These are phyloP conservation scores for Odonthalia washingtoniensis DNA, from an alignment of 31 red algal species.

Conservation along the genomic window DNA sequence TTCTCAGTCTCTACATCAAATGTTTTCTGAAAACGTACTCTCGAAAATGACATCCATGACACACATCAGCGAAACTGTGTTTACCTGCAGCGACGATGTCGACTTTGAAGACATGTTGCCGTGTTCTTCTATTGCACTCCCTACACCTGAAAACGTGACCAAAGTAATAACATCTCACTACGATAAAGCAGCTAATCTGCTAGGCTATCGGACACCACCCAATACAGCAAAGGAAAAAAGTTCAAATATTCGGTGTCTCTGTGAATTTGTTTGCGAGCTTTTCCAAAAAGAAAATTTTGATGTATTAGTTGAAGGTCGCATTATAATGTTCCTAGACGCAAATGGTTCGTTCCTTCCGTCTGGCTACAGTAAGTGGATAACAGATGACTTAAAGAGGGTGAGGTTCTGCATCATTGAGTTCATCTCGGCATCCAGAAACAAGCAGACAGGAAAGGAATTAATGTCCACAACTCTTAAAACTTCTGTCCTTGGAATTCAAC, in stretches of 20 bases:
- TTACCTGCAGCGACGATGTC: no score
- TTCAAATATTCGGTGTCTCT: not conserved
- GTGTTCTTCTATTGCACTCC: no score
- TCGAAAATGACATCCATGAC: no score
- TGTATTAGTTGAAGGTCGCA: not conserved
- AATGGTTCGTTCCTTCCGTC: no score
- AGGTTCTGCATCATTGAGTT: not conserved
- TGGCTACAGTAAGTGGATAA: not conserved
- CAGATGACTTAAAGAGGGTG: not conserved
- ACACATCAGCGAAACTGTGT: no score
- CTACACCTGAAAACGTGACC: no score
- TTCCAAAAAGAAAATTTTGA: not conserved
- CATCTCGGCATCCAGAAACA: not conserved
- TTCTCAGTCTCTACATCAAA: no score
- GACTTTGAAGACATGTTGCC: no score
- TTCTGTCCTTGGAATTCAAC: not conserved
- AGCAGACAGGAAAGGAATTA: not conserved
- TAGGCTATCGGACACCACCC: not conserved
- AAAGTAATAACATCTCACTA: no score
- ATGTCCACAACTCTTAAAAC: not conserved
- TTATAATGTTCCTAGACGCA: not conserved
- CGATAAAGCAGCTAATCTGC: no score
- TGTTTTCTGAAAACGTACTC: no score
- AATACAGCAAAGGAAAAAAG: not conserved
- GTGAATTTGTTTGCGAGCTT: not conserved